These are phyloP conservation scores for Colletotrichum sp. DNA, from an alignment of 2,329 filamentous ascomycete genomes.

Conservation along the genomic window DNA sequence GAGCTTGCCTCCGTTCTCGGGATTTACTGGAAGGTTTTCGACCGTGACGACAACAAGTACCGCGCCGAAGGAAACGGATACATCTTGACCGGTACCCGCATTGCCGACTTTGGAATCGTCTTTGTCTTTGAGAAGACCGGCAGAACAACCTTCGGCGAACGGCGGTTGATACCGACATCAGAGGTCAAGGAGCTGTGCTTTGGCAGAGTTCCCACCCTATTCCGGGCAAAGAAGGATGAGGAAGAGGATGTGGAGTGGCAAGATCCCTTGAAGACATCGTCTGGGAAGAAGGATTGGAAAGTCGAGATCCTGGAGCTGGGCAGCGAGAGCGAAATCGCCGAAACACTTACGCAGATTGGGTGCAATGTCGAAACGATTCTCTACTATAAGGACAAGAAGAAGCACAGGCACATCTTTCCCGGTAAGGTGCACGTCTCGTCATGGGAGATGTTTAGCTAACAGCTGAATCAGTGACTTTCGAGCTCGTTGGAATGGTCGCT, in stretches of 20 bases:
- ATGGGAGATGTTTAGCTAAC: background rate
- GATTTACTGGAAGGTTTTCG: conserved; percentile 46
- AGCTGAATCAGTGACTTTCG: conserved; percentile 35
- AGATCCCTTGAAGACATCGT: background rate
- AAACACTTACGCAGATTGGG: conserved; percentile 41
- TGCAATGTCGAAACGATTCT: conserved; percentile 38
- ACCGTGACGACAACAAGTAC: conserved; percentile 37
- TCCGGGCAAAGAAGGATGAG: too few relatives aligned
- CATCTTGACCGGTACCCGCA: conserved; percentile 33
- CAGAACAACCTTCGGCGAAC: conserved; percentile 33
- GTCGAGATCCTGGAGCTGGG: background rate
- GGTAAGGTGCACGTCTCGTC: background rate
- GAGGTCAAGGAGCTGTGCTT: conserved; percentile 45
- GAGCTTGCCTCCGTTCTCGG: conserved; percentile 40
- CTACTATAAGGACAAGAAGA: conserved; percentile 26
- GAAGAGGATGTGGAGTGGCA: background rate
- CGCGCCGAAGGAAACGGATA: conserved; percentile 41
- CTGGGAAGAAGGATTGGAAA: too few relatives aligned
- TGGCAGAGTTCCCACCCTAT: conserved; percentile 34
- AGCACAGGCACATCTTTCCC: conserved; percentile 28
- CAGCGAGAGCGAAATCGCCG: conserved; percentile 32
- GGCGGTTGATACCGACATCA: conserved; percentile 39
- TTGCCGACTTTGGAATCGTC: conserved; percentile 40
- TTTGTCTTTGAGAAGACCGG: conserved; percentile 43
- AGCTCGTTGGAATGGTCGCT: conserved; percentile 46